Evolutionary conservation across 2,329 filamentous ascomycete species (phyloP), one percentile per base, ranked within the genome.

Genomic region (Nigrospora oryzae): DNA sequence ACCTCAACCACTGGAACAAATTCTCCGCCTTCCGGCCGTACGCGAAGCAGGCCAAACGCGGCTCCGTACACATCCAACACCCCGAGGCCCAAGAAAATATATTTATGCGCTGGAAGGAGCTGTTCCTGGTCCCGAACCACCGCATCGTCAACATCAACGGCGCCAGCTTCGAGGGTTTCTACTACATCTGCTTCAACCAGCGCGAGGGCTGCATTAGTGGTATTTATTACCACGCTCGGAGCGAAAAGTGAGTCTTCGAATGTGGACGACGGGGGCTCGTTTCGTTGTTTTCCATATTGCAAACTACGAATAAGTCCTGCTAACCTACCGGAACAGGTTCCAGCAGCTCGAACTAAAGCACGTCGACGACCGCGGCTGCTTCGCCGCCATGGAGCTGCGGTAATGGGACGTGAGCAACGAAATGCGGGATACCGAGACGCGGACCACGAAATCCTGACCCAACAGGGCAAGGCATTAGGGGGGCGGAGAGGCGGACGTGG

Each of bases 31-130:
- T 94, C 73, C 79, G 84, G 44, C 89, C 87, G 2, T 81, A 91
- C 47, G 65, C 70, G 38, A 81, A 79, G 56, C 69, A 73, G 46
- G 75, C 74, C 32, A 71, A 70, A 38, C 81, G 75, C 54, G 77
- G 78, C 14, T 63, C 79, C 17, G 64, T 73, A 28, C 54, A 60
- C 70, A 71, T 81, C 70, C 69, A 82, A 70, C 84, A 94, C 55
- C 79, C 84, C 54, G 78, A 81, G 40, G 86, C 94, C 60, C 76
- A 82, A 51, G 90, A 96, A 55, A 83, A 94, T 62, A 83, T 98
- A 31, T 98, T 96, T 60, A 98, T 98, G 93, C 82, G 93, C 49
- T 98, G 93, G 93, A 98, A 98, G 66, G 93, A 98, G 61, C 89
- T 95, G 57, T 98, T 98, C 58, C 72, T 98, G 1, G 93, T 98